Base-by-base conservation (phyloP, 1,139 yeast genomes). In the Geotrichum bryndzae region DNA sequence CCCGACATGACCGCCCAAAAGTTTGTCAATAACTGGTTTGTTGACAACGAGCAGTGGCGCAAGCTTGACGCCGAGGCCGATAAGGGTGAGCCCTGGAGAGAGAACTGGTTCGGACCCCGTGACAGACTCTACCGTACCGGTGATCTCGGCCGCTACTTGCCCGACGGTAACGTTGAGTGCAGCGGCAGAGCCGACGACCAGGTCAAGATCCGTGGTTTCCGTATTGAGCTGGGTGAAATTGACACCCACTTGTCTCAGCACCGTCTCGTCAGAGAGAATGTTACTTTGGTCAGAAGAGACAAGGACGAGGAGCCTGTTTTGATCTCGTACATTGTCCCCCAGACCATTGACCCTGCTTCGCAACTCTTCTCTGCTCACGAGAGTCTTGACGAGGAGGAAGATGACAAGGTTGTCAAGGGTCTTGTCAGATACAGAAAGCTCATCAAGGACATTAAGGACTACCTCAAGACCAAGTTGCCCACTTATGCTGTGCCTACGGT, bases 171-270 rank as follows among this genome's bases (percentile, higher is more conserved):
- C 76, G 94, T 95, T 67, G 99, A 94, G 79, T 94, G 98, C 75
- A 88, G 96, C 74, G 99, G 99, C 63, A 85, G 99, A 75, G 99
- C 99, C 38, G 99, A 95, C 77, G 98, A 94, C 74, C 99, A 95
- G 76, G 97, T 95, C 65, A 95, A 95, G 76, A 94, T 95, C 67
- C 86, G 99, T 78, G 99, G 99, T 1, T 95, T 95, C 83, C 85
- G 99, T 78, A 95, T 95, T 67, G 99, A 95, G 77, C 80, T 95
- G 62, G 99, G 99, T 66, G 99, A 95, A 77, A 95, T 95, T 71
- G 98, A 95, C 74, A 95, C 99, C 25, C 96, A 94, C 72, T 83
- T 95, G 66, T 90, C 97, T 15, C 96, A 90, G 74, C 97, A 91
- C 77, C 88, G 94, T 2, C 78, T 85, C 67, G 96, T 94, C 60